Evolutionary conservation across 2,329 filamentous ascomycete genomes (phyloP), one percentile per base, ranked within the genome.

Genomic region (Tympanopsis confertula): DNA sequence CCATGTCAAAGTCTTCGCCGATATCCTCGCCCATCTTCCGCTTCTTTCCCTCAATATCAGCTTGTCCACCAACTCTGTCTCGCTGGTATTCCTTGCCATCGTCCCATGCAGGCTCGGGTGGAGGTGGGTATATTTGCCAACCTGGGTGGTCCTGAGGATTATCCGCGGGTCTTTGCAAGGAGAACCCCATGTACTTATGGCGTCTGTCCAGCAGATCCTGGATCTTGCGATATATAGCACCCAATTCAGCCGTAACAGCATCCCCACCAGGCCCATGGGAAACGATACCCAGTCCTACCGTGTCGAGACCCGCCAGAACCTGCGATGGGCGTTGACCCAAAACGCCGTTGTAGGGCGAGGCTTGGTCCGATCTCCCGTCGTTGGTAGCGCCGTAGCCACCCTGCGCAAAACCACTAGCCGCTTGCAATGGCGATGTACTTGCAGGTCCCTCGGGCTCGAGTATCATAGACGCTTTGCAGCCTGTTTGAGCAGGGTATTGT

Each of bases 91-190:
- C 30, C 15, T 18, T 33, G 7, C 70, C 71, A 42, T 76, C 76
- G 41, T 79, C 71, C 89, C 91, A 96, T 2, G 86, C 85, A 13
- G 91, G 91, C 50, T 93, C 85, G 4, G 89, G 91, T 4, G 88
- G 88, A 13, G 85, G 78, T 7, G 91, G 91, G 50, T 96, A 96
- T 33, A 98, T 86, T 38, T 73, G 70, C 89, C 89, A 98, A 36
- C 68, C 72, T 1, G 79, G 71, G 14, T 82, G 74, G 54, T 96
- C 87, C 49, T 86, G 86, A 1, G 91, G 91, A 47, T 96, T 95
- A 53, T 94, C 86, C 12, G 75, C 71, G 5, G 80, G 71, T 7
- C 82, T 74, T 53, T 98, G 91, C 15, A 88, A 65, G 0, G 91
- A 96, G 13, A 95, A 61, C 1, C 75, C 67, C 38, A 96, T 85